Evolutionary conservation across 2,329 filamentous ascomycete genomes (phyloP).

Genomic region (Zelopaecilomyces penicillatus): DNA sequence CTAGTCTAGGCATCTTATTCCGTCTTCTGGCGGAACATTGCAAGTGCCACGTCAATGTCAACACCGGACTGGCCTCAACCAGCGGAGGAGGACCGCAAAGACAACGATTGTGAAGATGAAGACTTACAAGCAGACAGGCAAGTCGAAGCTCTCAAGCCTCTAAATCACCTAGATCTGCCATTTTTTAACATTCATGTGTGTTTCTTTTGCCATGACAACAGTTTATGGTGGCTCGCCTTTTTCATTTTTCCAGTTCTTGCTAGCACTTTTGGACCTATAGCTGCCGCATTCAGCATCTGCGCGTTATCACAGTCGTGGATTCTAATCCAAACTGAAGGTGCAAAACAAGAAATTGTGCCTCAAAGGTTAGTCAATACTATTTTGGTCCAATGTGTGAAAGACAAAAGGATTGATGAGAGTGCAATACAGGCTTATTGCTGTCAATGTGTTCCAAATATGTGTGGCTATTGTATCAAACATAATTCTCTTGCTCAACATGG

Average conservation of each 20-base stretch:
- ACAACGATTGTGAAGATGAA: too few relatives aligned
- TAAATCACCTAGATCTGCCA: too few relatives aligned
- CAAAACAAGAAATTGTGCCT: slow-evolving; percentile 1
- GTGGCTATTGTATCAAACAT: slow-evolving; percentile 72
- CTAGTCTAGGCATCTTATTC: too few relatives aligned
- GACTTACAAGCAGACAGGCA: too few relatives aligned
- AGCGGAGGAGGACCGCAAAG: too few relatives aligned
- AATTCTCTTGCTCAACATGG: slow-evolving; percentile 82
- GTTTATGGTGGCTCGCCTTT: slow-evolving; percentile 56
- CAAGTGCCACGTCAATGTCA: too few relatives aligned
- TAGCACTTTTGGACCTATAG: slow-evolving; percentile 75
- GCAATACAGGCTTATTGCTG: slow-evolving; percentile 49
- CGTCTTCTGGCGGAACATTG: too few relatives aligned
- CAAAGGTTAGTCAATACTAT: background rate
- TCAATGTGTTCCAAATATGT: slow-evolving; percentile 71
- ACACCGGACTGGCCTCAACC: too few relatives aligned
- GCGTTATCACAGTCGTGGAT: slow-evolving; percentile 64
- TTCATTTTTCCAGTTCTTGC: slow-evolving; percentile 69
- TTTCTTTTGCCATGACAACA: slow-evolving; percentile 14
- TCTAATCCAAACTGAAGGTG: background rate
- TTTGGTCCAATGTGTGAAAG: background rate
- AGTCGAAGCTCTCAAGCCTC: too few relatives aligned
- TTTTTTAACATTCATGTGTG: too few relatives aligned
- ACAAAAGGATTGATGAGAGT: too few relatives aligned
- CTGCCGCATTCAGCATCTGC: slow-evolving; percentile 80